Evolutionary conservation across 371 early-diverging fungal genomes (phyloP).

Genomic region (Conidiobolus incongruus): DNA sequence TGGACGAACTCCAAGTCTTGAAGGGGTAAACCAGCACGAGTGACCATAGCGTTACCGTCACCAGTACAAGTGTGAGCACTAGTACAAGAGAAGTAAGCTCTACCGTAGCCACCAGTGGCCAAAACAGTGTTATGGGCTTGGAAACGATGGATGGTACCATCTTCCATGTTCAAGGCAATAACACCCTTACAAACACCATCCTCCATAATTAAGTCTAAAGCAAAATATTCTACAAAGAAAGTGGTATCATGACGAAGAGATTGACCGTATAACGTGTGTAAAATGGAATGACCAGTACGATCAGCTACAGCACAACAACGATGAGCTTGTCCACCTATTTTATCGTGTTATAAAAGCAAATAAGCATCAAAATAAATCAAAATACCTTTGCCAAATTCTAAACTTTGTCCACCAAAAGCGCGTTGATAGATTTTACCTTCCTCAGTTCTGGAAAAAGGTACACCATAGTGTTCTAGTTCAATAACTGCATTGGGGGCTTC

Average conservation of each 20-base stretch:
- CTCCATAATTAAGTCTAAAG: constrained; percentile 94
- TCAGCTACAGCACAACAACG: constrained; percentile 96
- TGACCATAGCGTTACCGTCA: constrained; percentile 93
- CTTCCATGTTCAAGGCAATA: constrained; percentile 90
- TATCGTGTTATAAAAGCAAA: neutral
- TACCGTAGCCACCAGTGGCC: constrained; percentile 96
- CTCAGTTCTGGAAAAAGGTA: constrained; percentile 91
- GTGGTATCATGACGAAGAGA: constrained; percentile 85
- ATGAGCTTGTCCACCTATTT: constrained; percentile 81
- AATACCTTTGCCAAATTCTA: constrained; percentile 77
- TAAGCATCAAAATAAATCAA: neutral
- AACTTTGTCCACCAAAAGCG: constrained; percentile 91
- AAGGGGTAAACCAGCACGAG: constrained; percentile 72
- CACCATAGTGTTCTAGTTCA: constrained; percentile 94
- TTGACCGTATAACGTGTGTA: constrained; percentile 94
- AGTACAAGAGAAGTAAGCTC: constrained; percentile 95
- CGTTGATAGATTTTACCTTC: constrained; percentile 96
- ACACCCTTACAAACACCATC: constrained; percentile 93
- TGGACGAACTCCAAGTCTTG: constrained; percentile 96
- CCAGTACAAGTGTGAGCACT: constrained; percentile 97
- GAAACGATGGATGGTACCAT: constrained; percentile 92
- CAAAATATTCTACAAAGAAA: constrained; percentile 97
- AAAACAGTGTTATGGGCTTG: constrained; percentile 93
- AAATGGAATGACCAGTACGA: constrained; percentile 93
- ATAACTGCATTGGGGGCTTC: constrained; percentile 91